These are phyloP conservation scores for Ophiostoma sp. DNA, from an alignment of 2,329 filamentous ascomycete genomes.

Conservation along the genomic window DNA sequence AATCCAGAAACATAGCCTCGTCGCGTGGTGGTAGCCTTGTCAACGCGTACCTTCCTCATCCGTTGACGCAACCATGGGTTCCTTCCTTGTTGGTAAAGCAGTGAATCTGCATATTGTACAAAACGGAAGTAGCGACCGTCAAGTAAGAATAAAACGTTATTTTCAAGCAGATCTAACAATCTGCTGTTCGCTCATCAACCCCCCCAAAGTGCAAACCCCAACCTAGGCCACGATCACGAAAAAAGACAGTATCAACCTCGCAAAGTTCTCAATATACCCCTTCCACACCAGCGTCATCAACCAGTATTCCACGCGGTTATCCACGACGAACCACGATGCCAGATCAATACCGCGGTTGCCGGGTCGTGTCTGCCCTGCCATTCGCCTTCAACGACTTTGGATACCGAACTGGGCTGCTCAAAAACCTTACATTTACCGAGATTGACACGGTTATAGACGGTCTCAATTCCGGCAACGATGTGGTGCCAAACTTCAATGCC, in stretches of 20 bases:
- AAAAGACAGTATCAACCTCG: not conserved
- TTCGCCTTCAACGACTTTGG: conserved; percentile 22
- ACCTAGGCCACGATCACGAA: too few relatives aligned
- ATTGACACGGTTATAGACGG: not conserved
- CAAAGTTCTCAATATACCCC: not conserved
- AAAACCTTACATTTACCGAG: conserved; percentile 17
- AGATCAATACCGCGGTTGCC: conserved; percentile 3
- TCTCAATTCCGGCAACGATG: not conserved
- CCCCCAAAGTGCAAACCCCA: not conserved
- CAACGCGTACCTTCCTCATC: not conserved
- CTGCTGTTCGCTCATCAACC: not conserved
- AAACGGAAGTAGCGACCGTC: not conserved
- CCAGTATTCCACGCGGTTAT: not conserved
- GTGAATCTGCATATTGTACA: not conserved
- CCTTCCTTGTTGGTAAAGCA: not conserved
- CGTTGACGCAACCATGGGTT: not conserved
- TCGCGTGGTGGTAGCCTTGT: conserved; percentile 5
- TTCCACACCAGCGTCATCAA: not conserved
- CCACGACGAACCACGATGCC: not conserved
- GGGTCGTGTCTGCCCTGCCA: not conserved
- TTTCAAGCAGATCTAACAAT: not conserved
- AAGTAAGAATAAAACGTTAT: not conserved
- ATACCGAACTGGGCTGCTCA: conserved; percentile 14
- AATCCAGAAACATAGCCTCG: not conserved
- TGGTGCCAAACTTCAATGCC: conserved; percentile 3